These are phyloP conservation scores for Ophiognomonia clavigignenti-juglandacearum DNA, from an alignment of 2,329 filamentous ascomycete genomes.

Conservation along the genomic window DNA sequence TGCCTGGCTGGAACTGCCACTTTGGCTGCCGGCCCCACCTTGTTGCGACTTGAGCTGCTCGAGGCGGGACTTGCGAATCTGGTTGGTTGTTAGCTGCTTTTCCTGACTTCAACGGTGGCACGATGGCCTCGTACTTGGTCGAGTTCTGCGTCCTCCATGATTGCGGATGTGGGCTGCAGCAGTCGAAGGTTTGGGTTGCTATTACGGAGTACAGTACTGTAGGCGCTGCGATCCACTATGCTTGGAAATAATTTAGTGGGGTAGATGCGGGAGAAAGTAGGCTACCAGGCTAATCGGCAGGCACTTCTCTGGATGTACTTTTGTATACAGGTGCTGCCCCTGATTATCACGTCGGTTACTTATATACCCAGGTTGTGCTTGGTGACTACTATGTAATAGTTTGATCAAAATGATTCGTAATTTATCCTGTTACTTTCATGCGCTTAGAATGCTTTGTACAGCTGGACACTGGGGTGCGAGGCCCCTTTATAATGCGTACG, in stretches of 20 bases:
- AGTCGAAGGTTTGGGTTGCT: background rate
- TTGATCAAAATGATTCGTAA: too few species aligned
- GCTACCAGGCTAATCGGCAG: constrained; percentile 1
- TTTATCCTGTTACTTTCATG: too few species aligned
- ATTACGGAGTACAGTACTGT: too few species aligned
- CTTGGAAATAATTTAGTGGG: constrained; percentile 14
- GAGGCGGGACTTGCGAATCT: constrained; percentile 90
- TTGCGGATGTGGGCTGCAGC: background rate
- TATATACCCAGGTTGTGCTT: too few species aligned
- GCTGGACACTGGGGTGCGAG: too few species aligned
- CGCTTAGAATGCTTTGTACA: too few species aligned
- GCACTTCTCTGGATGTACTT: too few species aligned
- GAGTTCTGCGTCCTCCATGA: constrained; percentile 19
- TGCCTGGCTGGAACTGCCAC: constrained; percentile 40
- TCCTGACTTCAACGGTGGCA: background rate
- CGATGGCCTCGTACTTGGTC: constrained; percentile 14
- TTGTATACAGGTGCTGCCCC: too few species aligned
- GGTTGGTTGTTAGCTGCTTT: constrained; percentile 1
- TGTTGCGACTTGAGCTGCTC: constrained; percentile 82
- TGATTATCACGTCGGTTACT: too few species aligned
- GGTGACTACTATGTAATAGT: too few species aligned
- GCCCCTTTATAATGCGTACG: too few species aligned
- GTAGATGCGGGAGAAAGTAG: constrained; percentile 7
- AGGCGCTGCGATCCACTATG: too few species aligned
- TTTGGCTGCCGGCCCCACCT: constrained; percentile 43